Conservation (phyloP, 495 filamentous ascomycete species). For the Hyaloscypha bicolor region DNA sequence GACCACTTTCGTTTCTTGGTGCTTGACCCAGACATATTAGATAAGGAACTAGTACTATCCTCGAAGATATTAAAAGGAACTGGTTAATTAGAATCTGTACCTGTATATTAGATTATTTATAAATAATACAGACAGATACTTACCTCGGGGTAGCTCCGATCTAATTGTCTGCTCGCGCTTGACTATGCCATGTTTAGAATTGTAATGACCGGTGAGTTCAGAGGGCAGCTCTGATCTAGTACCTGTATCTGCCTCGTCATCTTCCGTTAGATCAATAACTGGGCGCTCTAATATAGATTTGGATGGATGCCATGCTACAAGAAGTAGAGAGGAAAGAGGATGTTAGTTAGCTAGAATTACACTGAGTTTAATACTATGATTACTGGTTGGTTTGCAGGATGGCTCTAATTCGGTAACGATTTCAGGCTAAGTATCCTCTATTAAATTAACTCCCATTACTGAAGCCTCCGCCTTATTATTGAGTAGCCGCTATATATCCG, state of each 20-base stretch:
- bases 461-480: neutral
- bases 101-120: neutral
- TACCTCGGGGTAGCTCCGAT: neutral
- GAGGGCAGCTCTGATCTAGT: neutral
- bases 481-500: neutral
- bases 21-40: neutral
- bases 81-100: neutral
- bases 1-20: neutral
- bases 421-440: neutral
- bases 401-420: neutral
- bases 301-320: neutral
- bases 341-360: neutral
- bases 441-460: neutral
- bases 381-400: neutral
- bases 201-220: neutral
- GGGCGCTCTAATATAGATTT: neutral
- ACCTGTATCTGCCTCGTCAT: slow-evolving; percentile 1
- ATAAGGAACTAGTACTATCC: neutral
- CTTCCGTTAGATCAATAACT: neutral
- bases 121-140: neutral
- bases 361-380: neutral
- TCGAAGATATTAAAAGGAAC: neutral
- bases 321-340: neutral
- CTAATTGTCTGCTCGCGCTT: neutral
- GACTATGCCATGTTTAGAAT: neutral